Conservation (phyloP, 1,284 basidiomycete species). For the Inonotus obliquus region DNA sequence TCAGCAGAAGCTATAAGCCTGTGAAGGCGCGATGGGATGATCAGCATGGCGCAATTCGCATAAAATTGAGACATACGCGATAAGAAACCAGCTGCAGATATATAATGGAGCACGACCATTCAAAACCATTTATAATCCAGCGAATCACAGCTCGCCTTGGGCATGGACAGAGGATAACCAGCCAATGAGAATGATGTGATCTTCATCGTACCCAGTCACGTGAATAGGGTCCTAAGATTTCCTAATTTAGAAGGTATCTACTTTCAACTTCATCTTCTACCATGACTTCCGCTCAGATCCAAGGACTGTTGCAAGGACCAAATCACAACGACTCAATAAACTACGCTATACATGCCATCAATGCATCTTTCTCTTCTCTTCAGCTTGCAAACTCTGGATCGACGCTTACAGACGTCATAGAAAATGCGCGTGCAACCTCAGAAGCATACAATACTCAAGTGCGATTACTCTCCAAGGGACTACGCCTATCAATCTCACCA, state of each 20-base stretch:
- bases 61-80: not conserved
- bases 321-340: slow-evolving; percentile 36
- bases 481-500: not conserved
- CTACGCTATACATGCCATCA: slow-evolving; percentile 40
- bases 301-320: slow-evolving; percentile 44
- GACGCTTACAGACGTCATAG: slow-evolving; percentile 26
- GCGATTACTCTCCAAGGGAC: not conserved
- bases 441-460: slow-evolving; percentile 7
- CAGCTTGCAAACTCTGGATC: slow-evolving; percentile 25
- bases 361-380: slow-evolving; percentile 41
- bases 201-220: too few species aligned
- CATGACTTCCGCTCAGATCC: slow-evolving; percentile 51
- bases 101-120: not conserved
- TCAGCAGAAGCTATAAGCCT: too few species aligned
- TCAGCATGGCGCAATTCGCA: not conserved
- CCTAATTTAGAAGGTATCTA: too few species aligned
- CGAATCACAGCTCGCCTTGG: not conserved
- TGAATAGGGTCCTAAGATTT: too few species aligned
- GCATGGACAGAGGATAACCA: not conserved
- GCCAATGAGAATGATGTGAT: not conserved
- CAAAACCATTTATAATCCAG: not conserved
- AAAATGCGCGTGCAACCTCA: not conserved
- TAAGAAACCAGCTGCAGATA: not conserved
- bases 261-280: not conserved
- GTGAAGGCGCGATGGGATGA: not conserved